Base-by-base conservation (phyloP, 1,139 yeast species). In the Kodamaea alishanica region DNA sequence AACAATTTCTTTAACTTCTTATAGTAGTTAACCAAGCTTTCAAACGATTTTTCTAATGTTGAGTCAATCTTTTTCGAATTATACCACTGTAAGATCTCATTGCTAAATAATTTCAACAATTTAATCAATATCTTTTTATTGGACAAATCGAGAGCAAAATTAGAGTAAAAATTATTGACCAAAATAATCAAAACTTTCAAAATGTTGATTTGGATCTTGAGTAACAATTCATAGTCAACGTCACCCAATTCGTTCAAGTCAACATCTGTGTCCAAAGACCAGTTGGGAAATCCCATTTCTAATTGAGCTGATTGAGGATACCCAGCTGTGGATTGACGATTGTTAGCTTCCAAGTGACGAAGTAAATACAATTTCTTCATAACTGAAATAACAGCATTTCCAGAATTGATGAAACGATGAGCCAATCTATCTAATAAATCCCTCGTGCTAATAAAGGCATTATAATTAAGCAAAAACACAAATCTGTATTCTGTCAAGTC, bases 161-260 rank as follows among this genome's bases (percentile, higher is more conserved):
- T 94, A 28, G 77, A 63, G 56, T 84, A 88, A 54, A 85, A 86
- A 48, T 84, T 82, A 37, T 79, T 75, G 22, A 88, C 77, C 61
- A 95, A 73, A 30, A 83, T 75, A 37, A 81, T 76, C 42, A 88
- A 67, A 1, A 89, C 87, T 55, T 87, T 95, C 46, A 89, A 67
- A 32, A 89, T 80, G 37, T 95, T 95, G 39, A 84, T 74, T 54
- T 89, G 96, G 39, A 89, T 85, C 55, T 83, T 67, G 75, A 49
- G 81, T 74, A 57, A 80, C 69, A 64, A 75, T 67, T 54, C 78
- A 67, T 84, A 70, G 47, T 71, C 75, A 27, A 71, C 74, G 32
- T 67, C 70, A 0, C 76, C 77, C 37, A 70, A 56, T 28, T 62
- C 67, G 30, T 57, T 56, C 42, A 70, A 52, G 39, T 69, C 65